Conservation (phyloP, 192 early-diverging fungal species). For the Umbelopsis sp. region DNA sequence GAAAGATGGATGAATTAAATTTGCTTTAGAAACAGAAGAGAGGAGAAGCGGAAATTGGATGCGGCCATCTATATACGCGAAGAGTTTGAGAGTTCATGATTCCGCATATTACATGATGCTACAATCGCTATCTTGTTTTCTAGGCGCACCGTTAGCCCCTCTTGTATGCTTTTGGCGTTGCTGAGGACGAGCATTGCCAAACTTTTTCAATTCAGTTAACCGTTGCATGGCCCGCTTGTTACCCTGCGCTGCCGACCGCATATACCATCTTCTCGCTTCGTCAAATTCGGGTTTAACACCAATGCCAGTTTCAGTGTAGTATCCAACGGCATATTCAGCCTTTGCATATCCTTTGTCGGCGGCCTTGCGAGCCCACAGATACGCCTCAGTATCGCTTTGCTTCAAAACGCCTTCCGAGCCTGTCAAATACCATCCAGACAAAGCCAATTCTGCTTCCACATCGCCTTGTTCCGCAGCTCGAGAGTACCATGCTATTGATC, state of each 20-base stretch:
- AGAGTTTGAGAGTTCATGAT: background rate
- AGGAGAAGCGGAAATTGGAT: background rate
- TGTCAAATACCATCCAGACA: conserved; percentile 98
- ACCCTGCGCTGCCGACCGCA: conserved; percentile 77
- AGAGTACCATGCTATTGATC: conserved; percentile 97
- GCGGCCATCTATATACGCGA: background rate
- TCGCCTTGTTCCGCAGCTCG: conserved; percentile 90
- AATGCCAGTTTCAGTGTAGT: conserved; percentile 91
- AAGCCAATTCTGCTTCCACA: conserved; percentile 86
- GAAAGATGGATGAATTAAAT: no score
- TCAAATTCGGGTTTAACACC: conserved; percentile 74
- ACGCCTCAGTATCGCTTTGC: conserved; percentile 93
- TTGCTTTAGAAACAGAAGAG: background rate
- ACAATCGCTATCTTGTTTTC: conserved; percentile 36
- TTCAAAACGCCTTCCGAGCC: conserved; percentile 78
- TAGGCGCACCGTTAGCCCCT: conserved; percentile 27
- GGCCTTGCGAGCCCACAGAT: conserved; percentile 94
- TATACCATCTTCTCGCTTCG: conserved; percentile 90
- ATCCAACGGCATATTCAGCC: conserved; percentile 96
- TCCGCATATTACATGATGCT: conserved; percentile 28
- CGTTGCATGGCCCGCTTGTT: conserved; percentile 83
- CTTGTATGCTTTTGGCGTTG: conserved; percentile 29
- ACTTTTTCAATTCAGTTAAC: conserved; percentile 77
- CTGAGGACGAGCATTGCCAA: background rate
- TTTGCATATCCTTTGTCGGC: conserved; percentile 93